phyloP scores from a whole-genome alignment of 495 filamentous ascomycete genomes.

The Gamarada debralockiae region DNA sequence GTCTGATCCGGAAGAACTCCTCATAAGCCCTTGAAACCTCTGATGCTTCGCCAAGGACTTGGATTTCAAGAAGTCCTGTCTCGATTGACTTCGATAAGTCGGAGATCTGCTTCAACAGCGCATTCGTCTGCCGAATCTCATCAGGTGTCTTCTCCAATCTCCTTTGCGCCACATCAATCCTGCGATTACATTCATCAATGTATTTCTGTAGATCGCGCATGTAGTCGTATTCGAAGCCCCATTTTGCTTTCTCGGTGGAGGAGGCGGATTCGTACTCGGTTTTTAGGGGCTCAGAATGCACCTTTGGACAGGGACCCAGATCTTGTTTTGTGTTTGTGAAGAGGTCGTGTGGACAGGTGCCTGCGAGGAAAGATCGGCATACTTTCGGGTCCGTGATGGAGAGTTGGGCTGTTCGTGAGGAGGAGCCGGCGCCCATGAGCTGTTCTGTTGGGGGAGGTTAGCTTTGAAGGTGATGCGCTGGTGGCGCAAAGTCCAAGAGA shows the following conservation, averaged over 20 bases:
- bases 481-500: background rate
- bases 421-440: slow-evolving; percentile 71
- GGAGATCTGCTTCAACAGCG: slow-evolving; percentile 81
- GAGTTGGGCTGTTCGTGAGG: slow-evolving; percentile 71
- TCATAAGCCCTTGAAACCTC: slow-evolving; percentile 75
- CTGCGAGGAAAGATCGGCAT: slow-evolving; percentile 90
- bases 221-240: slow-evolving; percentile 95
- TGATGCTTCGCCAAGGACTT: slow-evolving; percentile 78
- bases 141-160: slow-evolving; percentile 96
- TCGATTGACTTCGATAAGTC: slow-evolving; percentile 78
- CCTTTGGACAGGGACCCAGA: slow-evolving; percentile 83
- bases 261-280: slow-evolving; percentile 74
- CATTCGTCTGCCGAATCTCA: slow-evolving; percentile 96
- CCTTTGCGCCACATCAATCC: slow-evolving; percentile 86
- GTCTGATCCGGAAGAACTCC: slow-evolving; percentile 80
- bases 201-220: slow-evolving; percentile 91
- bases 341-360: slow-evolving; percentile 96
- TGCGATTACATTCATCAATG: slow-evolving; percentile 93
- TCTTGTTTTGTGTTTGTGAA: slow-evolving; percentile 99
- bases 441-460: slow-evolving; percentile 52
- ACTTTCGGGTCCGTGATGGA: slow-evolving; percentile 90
- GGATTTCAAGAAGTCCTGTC: slow-evolving; percentile 77
- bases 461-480: background rate
- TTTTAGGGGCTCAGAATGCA: slow-evolving; percentile 86
- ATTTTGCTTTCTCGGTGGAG: slow-evolving; percentile 65